These are phyloP conservation scores for Sordariomycetes sp. DNA, from an alignment of 2,329 filamentous ascomycete genomes.

Conservation along the genomic window DNA sequence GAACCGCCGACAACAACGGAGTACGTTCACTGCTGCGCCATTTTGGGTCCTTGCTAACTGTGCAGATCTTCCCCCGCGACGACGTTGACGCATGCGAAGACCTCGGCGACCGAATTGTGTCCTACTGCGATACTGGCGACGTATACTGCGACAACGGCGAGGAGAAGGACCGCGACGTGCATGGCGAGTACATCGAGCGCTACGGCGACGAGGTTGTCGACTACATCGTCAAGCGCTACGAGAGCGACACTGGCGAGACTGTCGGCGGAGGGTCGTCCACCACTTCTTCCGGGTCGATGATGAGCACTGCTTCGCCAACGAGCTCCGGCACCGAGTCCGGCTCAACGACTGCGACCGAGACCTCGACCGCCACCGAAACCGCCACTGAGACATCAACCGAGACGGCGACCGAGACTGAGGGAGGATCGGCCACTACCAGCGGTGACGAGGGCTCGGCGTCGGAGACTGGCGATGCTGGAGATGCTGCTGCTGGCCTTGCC, in stretches of 20 bases:
- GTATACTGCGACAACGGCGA: slow-evolving; percentile 26
- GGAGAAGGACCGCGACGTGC: slow-evolving; percentile 13
- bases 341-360: no score
- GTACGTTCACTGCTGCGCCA: slow-evolving; percentile 16
- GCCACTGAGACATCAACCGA: no score
- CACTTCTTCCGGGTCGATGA: no score
- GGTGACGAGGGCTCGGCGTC: no score
- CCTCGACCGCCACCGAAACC: no score
- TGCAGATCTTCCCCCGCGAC: slow-evolving; percentile 26
- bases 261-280: no score
- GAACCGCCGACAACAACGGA: slow-evolving; percentile 25
- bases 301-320: no score
- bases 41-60: neutral
- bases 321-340: no score
- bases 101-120: slow-evolving; percentile 23
- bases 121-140: slow-evolving; percentile 32
- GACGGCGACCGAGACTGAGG: no score
- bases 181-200: slow-evolving; percentile 23
- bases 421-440: no score
- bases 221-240: slow-evolving; percentile 23
- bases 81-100: slow-evolving; percentile 22
- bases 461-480: no score
- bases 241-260: slow-evolving; percentile 11
- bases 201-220: slow-evolving; percentile 24
- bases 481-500: no score